A percentile compares a stretch with the other conserved stretches of the same genome.
Evolutionary conservation across 768 basidiomycete species (phyloP).

Genomic region (Crucibulum laeve): DNA sequence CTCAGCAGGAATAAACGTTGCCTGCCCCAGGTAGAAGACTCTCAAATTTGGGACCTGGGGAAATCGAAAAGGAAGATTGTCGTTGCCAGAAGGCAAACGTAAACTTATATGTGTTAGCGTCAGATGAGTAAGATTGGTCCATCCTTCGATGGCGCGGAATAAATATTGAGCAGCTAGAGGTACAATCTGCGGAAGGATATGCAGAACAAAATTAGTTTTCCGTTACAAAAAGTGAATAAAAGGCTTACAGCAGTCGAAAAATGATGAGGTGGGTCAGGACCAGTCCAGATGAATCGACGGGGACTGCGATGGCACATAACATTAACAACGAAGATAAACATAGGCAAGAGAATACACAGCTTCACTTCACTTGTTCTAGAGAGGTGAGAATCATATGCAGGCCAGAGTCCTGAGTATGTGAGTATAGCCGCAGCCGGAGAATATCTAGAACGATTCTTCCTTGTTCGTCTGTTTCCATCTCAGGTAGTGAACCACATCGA

Average conservation of each 20-base stretch:
- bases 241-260: slow-evolving; percentile 55
- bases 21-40: slow-evolving; percentile 45
- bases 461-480: slow-evolving; percentile 13
- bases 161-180: slow-evolving; percentile 31
- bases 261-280: slow-evolving; percentile 58
- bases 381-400: slow-evolving; percentile 18
- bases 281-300: slow-evolving; percentile 48
- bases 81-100: slow-evolving; percentile 8
- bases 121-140: slow-evolving; percentile 41
- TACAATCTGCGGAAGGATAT: slow-evolving; percentile 30
- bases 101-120: slow-evolving; percentile 39
- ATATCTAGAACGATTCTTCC: slow-evolving; percentile 18
- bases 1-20: slow-evolving; percentile 38
- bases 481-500: slow-evolving; percentile 7
- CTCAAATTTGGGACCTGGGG: slow-evolving; percentile 33
- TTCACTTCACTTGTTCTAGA: slow-evolving; percentile 22
- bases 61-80: slow-evolving; percentile 16
- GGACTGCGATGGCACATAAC: slow-evolving; percentile 27
- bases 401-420: slow-evolving; percentile 16
- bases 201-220: neutral
- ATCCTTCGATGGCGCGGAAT: slow-evolving; percentile 34
- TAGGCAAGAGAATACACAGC: neutral
- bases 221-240: neutral
- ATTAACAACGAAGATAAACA: neutral
- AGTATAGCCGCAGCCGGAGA: slow-evolving; percentile 19